Conservation (phyloP, 257 asterid genomes). For the Knoxia roxburghii region DNA sequence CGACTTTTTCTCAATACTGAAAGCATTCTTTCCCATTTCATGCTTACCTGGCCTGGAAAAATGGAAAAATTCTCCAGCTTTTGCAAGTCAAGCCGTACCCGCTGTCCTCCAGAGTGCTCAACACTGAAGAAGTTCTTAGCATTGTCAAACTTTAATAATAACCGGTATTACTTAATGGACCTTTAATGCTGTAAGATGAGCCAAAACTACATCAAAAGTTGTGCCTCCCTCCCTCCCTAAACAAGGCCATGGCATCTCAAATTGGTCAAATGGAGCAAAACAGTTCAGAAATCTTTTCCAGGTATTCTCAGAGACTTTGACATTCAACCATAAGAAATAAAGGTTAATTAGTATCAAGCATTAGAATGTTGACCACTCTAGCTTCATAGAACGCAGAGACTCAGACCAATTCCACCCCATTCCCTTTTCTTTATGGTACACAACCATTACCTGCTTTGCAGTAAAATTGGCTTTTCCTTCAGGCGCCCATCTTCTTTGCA, state of each 20-base stretch:
- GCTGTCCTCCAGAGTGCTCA: slow-evolving; percentile 98
- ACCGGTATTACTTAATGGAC: not conserved
- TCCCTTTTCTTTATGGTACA: not conserved
- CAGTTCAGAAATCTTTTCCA: too few relatives aligned
- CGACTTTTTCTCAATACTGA: not conserved
- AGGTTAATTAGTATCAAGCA: not conserved
- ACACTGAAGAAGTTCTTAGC: slow-evolving; percentile 40
- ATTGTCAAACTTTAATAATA: not conserved
- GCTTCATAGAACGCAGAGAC: too few relatives aligned
- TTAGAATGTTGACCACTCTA: not conserved
- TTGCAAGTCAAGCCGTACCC: slow-evolving; percentile 91
- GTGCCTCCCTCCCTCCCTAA: too few relatives aligned
- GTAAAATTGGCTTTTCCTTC: slow-evolving; percentile 83
- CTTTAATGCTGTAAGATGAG: not conserved
- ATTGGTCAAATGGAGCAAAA: too few relatives aligned
- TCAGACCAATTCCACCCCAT: too few relatives aligned
- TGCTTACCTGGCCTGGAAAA: slow-evolving; percentile 93
- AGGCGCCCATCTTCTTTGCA: slow-evolving; percentile 97
- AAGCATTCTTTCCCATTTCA: not conserved
- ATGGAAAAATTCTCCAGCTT: slow-evolving; percentile 71
- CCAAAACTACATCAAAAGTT: not conserved
- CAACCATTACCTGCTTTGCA: slow-evolving; percentile 79
- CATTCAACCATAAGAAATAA: not conserved
- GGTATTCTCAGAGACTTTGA: not conserved
- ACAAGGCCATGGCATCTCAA: too few relatives aligned